Evolutionary conservation across 1,284 basidiomycete genomes (phyloP), one percentile per base, ranked within the genome.

Genomic region (Cutaneotrichosporon sp.): DNA sequence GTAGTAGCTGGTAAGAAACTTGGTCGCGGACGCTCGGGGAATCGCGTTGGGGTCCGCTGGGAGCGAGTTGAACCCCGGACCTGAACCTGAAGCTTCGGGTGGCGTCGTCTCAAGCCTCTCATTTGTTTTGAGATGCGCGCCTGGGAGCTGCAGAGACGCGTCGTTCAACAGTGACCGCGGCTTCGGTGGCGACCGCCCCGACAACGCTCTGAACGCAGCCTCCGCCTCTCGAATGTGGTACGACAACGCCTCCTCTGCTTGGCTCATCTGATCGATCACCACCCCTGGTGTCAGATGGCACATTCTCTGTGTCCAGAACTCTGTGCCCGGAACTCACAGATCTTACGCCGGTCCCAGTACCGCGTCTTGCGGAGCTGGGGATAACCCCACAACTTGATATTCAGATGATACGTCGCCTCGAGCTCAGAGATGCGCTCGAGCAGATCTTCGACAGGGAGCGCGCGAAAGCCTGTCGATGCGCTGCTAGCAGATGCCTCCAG

Each of bases 261-360:
- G 30, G 9, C 16, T 22, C 34, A 64, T 36, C 38, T 64, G 55
- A 21, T 56, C 62, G 30, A 63, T 42, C 26, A 51, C 31, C 16
- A 32, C 42, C 58, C 55, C 63, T 64, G 53, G 34, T 18, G 9
- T 55, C 56, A 30, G 51, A 31, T 16, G 31, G 50, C 58, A 57
- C 36, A 31, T 10, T 4, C 3, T 11, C 32, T 16, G 18, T 13
- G 22, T n/a, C 22, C 56, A 34, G 7, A 30, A 2, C 8, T 8
- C 22, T 13, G 14, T 18, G 42, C 3, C 42, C 18, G 7, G 18
- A 13, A 42, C 63, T 60, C 38, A 64, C 63, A 64, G 13, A 64
- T 50, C 47, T 57, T 46, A 21, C 53, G n/a, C 2, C 53, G 46
- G 47, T 60, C 55, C 63, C 63, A 64, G 58, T 60, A 60, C 36